These are phyloP conservation scores for Wolfiporia cocos DNA, from an alignment of 1,284 basidiomycete genomes.

Conservation along the genomic window DNA sequence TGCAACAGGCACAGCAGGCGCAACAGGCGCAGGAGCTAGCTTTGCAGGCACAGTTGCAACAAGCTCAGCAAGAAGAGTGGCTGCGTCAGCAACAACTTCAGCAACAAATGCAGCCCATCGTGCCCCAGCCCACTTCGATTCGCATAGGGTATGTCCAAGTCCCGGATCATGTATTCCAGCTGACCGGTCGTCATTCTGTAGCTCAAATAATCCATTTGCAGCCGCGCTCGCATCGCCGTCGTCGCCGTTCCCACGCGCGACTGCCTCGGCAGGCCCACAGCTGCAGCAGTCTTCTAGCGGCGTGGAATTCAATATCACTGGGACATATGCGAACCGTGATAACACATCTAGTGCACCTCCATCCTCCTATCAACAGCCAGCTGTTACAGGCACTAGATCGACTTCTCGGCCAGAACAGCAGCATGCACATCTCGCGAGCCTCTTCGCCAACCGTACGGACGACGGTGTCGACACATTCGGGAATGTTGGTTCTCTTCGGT, in stretches of 20 bases:
- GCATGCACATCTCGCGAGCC: constrained; percentile 36
- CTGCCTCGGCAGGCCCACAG: constrained; percentile 15
- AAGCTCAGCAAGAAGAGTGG: constrained; percentile 50
- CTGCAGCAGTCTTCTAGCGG: constrained; percentile 17
- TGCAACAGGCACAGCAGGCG: constrained; percentile 47
- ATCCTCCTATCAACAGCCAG: constrained; percentile 22
- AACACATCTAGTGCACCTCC: constrained; percentile 8
- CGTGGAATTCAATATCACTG: constrained; percentile 15
- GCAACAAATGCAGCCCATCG: constrained; percentile 4
- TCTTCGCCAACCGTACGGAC: constrained; percentile 18
- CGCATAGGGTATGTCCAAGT: constrained; percentile 41
- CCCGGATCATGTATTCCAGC: background rate
- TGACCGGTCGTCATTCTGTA: constrained; percentile 22
- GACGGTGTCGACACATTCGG: constrained; percentile 31
- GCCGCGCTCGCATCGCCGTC: constrained; percentile 27
- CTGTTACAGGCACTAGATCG: constrained; percentile 22
- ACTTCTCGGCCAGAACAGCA: constrained; percentile 43
- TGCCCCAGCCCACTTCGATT: constrained; percentile 53
- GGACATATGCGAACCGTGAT: constrained; percentile 15
- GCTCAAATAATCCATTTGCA: constrained; percentile 94
- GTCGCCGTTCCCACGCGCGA: constrained; percentile 30
- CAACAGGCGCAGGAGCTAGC: constrained; percentile 28
- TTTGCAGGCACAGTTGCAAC: constrained; percentile 42
- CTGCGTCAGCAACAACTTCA: constrained; percentile 29
- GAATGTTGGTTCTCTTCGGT: constrained; percentile 25